These are phyloP conservation scores for Petunia secreta DNA, from an alignment of 257 asterid genomes.

Conservation along the genomic window DNA sequence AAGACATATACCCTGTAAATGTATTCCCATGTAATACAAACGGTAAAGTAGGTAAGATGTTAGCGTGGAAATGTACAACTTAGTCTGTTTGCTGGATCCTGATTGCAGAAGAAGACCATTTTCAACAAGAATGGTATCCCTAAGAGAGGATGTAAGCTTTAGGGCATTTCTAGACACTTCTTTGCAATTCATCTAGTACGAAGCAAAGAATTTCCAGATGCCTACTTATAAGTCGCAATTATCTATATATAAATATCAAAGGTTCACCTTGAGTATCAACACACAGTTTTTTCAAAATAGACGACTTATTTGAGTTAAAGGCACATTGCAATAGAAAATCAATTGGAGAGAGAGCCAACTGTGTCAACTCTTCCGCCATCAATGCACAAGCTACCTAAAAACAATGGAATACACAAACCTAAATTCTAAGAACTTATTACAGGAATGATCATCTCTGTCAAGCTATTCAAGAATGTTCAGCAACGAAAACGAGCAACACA, in stretches of 20 bases:
- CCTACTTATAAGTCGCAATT: neutral
- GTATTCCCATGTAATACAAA: neutral
- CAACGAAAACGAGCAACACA: neutral
- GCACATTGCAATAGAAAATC: neutral
- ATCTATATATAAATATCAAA: neutral
- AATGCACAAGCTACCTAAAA: too few relatives aligned
- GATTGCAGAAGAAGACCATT: neutral
- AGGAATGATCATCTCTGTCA: neutral
- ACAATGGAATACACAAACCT: too few relatives aligned
- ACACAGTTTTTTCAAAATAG: neutral
- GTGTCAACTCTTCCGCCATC: neutral
- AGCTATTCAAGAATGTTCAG: constrained; percentile 14
- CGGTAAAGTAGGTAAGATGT: neutral
- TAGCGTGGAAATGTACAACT: neutral
- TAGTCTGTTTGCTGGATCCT: neutral
- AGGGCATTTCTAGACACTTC: neutral
- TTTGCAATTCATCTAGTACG: neutral
- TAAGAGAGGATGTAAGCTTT: neutral
- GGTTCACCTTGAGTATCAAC: neutral
- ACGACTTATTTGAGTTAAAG: constrained; percentile 5
- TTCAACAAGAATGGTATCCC: neutral
- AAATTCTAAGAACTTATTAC: neutral
- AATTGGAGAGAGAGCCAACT: neutral
- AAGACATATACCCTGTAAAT: neutral
- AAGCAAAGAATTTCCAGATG: neutral